A percentile compares a stretch with the other conserved stretches of the same genome.
Conservation (phyloP, 306 rosid genomes). For the Sesbania bispinosa region DNA sequence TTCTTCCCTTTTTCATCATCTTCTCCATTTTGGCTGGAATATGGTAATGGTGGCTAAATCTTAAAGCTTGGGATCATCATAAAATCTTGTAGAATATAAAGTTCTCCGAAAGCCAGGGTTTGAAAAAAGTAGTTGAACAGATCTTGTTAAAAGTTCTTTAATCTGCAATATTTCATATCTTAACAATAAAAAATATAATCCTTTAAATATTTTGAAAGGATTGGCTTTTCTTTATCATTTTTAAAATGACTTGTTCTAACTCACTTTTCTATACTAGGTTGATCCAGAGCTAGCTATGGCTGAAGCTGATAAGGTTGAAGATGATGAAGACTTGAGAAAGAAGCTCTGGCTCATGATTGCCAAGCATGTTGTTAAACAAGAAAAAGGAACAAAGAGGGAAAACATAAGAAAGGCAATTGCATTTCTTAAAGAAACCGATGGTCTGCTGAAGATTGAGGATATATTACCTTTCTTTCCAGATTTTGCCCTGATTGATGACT, state of each 20-base stretch:
- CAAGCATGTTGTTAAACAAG: constrained; percentile 90
- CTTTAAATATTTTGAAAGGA: constrained; percentile 1
- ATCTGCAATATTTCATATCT: background rate
- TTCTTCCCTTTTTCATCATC: background rate
- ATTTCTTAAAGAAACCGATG: constrained; percentile 97
- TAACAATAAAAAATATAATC: background rate
- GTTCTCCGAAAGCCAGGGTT: constrained; percentile 14
- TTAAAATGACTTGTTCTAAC: background rate
- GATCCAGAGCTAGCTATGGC: constrained; percentile 99
- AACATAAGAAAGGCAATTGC: constrained; percentile 97
- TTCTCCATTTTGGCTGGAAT: constrained; percentile 8
- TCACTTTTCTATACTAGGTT: constrained; percentile 53
- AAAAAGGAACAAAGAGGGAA: constrained; percentile 96
- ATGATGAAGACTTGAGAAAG: constrained; percentile 95
- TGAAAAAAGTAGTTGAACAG: constrained; percentile 27
- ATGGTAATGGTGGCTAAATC: constrained; percentile 13
- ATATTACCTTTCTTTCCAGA: constrained; percentile 96
- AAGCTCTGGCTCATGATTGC: constrained; percentile 99
- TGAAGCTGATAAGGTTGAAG: constrained; percentile 98
- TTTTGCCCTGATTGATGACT: constrained; percentile 95
- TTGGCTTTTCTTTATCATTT: background rate
- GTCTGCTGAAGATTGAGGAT: constrained; percentile 93
- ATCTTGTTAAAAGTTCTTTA: background rate
- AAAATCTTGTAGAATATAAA: constrained; percentile 2
- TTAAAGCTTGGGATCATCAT: background rate